Percentiles rank a stretch among this genome's conserved stretches.
These are phyloP conservation scores for Coemansia sp. DNA, from an alignment of 192 early-diverging fungal species.

Conservation along the genomic window DNA sequence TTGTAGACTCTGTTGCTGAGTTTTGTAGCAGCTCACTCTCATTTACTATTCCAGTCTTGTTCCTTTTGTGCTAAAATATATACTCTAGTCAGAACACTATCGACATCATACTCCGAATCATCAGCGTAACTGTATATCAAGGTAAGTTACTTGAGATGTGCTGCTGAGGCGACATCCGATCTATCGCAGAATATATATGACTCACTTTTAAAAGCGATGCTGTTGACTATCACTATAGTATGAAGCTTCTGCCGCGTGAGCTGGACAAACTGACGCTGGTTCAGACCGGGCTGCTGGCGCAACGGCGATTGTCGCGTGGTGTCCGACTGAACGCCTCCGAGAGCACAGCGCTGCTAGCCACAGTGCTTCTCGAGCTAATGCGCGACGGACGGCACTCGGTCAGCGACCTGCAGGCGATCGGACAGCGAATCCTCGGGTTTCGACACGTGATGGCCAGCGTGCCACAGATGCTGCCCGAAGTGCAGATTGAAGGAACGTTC, in stretches of 20 bases:
- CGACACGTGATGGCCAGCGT: slow-evolving; percentile 79
- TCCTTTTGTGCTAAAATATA: no score
- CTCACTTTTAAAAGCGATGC: background rate
- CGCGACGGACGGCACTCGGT: slow-evolving; percentile 87
- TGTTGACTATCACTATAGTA: background rate
- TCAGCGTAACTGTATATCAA: no score
- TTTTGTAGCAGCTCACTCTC: no score
- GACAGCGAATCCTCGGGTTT: slow-evolving; percentile 82
- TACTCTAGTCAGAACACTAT: no score
- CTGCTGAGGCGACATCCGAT: no score
- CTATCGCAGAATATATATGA: background rate
- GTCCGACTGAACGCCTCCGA: slow-evolving; percentile 85
- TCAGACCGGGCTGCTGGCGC: slow-evolving; percentile 86
- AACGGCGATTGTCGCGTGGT: slow-evolving; percentile 86
- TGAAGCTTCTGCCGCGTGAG: slow-evolving; percentile 86
- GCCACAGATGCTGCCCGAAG: slow-evolving; percentile 67
- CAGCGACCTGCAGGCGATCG: slow-evolving; percentile 82
- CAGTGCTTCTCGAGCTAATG: slow-evolving; percentile 83
- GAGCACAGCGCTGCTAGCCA: slow-evolving; percentile 83
- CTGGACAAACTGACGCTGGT: slow-evolving; percentile 89
- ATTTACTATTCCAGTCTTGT: no score
- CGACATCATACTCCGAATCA: no score
- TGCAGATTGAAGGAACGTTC: slow-evolving; percentile 92
- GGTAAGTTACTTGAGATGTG: no score
- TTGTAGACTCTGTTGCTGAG: no score